Percentiles rank a stretch among this genome's conserved stretches.
phyloP scores from a whole-genome alignment of 2,329 filamentous ascomycete genomes.

The Neofusicoccum ribis region DNA sequence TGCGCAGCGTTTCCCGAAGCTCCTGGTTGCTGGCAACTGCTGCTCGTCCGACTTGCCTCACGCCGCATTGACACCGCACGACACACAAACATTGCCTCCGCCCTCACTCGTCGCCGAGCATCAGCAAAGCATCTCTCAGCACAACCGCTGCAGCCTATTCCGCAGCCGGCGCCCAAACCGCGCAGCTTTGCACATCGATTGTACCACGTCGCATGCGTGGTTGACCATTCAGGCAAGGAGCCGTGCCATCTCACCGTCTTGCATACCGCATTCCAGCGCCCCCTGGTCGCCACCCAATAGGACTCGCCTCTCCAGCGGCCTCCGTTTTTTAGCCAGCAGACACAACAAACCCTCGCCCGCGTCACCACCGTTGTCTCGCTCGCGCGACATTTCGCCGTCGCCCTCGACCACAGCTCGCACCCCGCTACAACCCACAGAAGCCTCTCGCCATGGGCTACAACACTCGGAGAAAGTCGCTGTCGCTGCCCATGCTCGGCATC shows the following conservation, averaged over 20 bases:
- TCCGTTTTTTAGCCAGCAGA: conserved; percentile 13
- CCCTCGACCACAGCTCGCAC: conserved; percentile 26
- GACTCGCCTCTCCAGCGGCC: conserved; percentile 12
- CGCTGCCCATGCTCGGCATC: conserved; percentile 88
- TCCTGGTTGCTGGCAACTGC: conserved; percentile 14
- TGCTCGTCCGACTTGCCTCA: conserved; percentile 4
- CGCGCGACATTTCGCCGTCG: conserved; percentile 31
- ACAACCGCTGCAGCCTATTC: conserved; percentile 16
- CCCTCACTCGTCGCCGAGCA: not conserved
- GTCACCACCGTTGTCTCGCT: not conserved
- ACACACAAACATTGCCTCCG: not conserved
- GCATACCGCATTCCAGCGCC: conserved; percentile 17
- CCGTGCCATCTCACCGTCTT: conserved; percentile 16
- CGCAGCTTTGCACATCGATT: not conserved
- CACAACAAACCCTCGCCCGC: conserved; percentile 16
- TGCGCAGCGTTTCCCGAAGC: conserved; percentile 4
- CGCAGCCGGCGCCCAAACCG: not conserved
- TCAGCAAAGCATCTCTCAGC: conserved; percentile 5
- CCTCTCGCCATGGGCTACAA: conserved; percentile 77
- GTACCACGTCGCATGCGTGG: conserved; percentile 12
- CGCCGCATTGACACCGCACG: conserved; percentile 15
- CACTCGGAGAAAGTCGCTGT: conserved; percentile 93
- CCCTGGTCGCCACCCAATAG: conserved; percentile 20
- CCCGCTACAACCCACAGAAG: conserved; percentile 14
- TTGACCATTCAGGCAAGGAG: conserved; percentile 19